Evolutionary conservation across 768 basidiomycete genomes (phyloP).

Genomic region (Hericium alpestre): DNA sequence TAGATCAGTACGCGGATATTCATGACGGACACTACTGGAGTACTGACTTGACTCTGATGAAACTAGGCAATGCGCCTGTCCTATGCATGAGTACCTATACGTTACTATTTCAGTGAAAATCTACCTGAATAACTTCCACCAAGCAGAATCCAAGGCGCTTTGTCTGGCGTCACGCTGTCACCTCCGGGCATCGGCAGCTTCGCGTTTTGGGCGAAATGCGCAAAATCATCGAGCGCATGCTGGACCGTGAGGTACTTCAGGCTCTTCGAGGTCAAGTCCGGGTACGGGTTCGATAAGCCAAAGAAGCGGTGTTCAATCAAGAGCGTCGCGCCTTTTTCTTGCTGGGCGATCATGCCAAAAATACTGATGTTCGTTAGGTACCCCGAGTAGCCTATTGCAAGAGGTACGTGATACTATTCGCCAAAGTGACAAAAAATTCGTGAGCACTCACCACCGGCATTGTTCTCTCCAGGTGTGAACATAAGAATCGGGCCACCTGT

Average conservation of each 20-base stretch:
- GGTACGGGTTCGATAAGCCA: conserved; percentile 61
- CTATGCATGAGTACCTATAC: background rate
- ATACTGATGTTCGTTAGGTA: conserved; percentile 59
- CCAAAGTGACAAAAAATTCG: background rate
- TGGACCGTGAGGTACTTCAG: conserved; percentile 54
- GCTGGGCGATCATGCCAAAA: conserved; percentile 54
- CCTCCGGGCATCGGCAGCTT: conserved; percentile 59
- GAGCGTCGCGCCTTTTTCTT: conserved; percentile 51
- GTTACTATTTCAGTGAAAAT: background rate
- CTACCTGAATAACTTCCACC: conserved; percentile 33
- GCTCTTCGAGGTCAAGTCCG: conserved; percentile 48
- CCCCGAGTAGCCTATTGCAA: background rate
- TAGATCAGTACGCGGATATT: background rate
- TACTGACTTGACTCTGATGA: conserved; percentile 48
- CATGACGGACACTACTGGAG: conserved; percentile 42
- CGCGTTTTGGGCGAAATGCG: conserved; percentile 58
- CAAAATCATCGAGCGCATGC: conserved; percentile 66
- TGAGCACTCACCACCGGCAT: conserved; percentile 29
- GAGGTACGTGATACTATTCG: background rate
- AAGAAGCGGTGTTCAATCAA: conserved; percentile 68
- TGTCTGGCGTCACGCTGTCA: conserved; percentile 44
- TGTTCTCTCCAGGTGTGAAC: conserved; percentile 55
- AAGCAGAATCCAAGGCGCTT: conserved; percentile 32
- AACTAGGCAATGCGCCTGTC: conserved; percentile 12
- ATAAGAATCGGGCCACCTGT: conserved; percentile 48